Evolutionary conservation across 148 eudicot genomes (phyloP).

Genomic region (Fallopia convolvulus): DNA sequence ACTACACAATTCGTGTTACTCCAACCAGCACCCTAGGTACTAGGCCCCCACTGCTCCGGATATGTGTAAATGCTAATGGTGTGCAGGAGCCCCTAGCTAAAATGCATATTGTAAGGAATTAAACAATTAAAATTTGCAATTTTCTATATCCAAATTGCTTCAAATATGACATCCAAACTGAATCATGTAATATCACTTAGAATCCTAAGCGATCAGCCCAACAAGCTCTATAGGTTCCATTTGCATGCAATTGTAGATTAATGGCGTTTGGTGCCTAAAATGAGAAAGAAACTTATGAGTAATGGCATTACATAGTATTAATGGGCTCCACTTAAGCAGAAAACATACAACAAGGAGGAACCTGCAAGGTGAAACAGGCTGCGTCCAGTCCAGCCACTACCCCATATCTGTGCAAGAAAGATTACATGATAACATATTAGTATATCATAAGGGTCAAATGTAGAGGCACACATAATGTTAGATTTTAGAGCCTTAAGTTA

Average conservation of each 20-base stretch:
- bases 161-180: not conserved
- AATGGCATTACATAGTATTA: not conserved
- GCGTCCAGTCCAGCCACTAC: slow-evolving; percentile 85
- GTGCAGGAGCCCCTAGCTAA: slow-evolving; percentile 53
- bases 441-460: no score
- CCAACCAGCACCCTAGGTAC: slow-evolving; percentile 83
- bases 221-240: slow-evolving; percentile 90
- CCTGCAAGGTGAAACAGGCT: slow-evolving; percentile 88
- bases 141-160: slow-evolving; percentile 10
- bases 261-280: slow-evolving; percentile 51
- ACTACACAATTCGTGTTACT: slow-evolving; percentile 61
- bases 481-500: no score
- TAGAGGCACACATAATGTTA: no score
- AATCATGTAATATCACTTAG: slow-evolving; percentile 31
- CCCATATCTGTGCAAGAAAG: slow-evolving; percentile 71
- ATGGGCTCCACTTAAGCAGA: not conserved
- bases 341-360: slow-evolving; percentile 18
- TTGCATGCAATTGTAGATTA: slow-evolving; percentile 56
- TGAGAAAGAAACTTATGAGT: slow-evolving; percentile 10
- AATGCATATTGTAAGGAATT: not conserved
- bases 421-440: slow-evolving; percentile 1
- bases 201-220: slow-evolving; percentile 95
- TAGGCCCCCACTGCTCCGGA: slow-evolving; percentile 74
- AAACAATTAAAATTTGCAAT: not conserved
- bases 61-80: slow-evolving; percentile 81